Base-by-base conservation (phyloP, 805 yeast genomes). In the Candida yuanshanica region DNA sequence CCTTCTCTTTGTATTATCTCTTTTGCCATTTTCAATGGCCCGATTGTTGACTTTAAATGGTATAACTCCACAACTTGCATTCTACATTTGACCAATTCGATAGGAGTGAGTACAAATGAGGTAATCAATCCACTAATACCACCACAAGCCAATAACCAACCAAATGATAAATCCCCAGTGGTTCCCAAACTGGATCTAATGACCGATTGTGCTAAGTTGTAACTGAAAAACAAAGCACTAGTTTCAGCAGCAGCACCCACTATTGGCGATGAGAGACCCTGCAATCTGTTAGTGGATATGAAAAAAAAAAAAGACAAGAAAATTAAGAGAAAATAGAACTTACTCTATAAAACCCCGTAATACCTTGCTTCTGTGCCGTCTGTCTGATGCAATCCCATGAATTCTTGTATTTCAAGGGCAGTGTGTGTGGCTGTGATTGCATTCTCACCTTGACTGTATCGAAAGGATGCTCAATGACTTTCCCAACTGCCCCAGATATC, bases 211-310 rank as follows among this genome's bases (percentile, higher is more conserved):
- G 79, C 65, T 36, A 67, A 54, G 42, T 75, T 77, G 52, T 82
- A 84, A 11, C 81, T 66, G 39, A 83, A 72, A 56, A 91, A 91
- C 8, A 91, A 64, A 2, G 83, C 78, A 4, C 96, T 89, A 41
- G 81, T 83, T 59, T 91, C 98, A 36, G 86, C 68, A n/a, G 95
- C 83, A 0, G 97, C 96, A 1, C 97, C 97, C 20, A 83, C 57
- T 36, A 90, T 64, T 0, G 98, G 98, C 0, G 95, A 85, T 11
- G 79, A 63, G 6, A 91, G 60, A 1, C 99, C 90, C 47, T 44
- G 25, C 20, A n/a, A 25, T 18, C 13, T 16, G 35, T 43, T 18
- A n/a, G n/a, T n/a, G 12, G 11, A 7, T 20, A 10, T 11, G 17
- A 17, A 11, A 13, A 9, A 29, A 27, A 11, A 26, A 3, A 29